Evolutionary conservation across 2,329 filamentous ascomycete genomes (phyloP).

Genomic region (Plectosphaerella cucumerina): DNA sequence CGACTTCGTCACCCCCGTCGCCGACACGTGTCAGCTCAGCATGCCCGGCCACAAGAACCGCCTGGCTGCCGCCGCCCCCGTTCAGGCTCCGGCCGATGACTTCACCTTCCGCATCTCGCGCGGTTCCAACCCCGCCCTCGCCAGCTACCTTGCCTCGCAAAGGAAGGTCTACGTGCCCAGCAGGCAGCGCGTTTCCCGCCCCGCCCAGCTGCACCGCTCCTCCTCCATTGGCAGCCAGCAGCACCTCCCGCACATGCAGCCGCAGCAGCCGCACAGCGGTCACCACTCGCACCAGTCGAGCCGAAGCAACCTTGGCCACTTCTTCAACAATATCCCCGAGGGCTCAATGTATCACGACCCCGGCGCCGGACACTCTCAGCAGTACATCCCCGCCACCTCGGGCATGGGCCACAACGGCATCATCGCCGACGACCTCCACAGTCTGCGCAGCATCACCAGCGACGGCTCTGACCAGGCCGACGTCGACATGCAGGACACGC

Average conservation of each 20-base stretch:
- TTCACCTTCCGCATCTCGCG: conserved; percentile 33
- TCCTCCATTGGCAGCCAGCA: conserved; percentile 11
- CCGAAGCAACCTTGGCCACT: conserved; percentile 10
- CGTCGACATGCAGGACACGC: conserved; percentile 29
- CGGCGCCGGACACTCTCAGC: conserved; percentile 5
- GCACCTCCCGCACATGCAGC: conserved; percentile 8
- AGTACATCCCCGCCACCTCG: conserved; percentile 1
- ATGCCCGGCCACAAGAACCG: conserved; percentile 28
- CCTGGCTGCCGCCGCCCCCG: background rate
- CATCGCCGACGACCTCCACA: conserved; percentile 31
- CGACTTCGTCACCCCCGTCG: conserved; percentile 29
- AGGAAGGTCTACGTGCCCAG: conserved; percentile 25
- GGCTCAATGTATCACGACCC: conserved; percentile 10
- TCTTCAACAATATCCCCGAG: conserved; percentile 10
- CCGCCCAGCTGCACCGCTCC: conserved; percentile 11
- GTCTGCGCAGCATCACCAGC: conserved; percentile 25
- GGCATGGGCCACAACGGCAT: conserved; percentile 20
- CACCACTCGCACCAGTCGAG: conserved; percentile 6
- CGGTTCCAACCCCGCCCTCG: conserved; percentile 25
- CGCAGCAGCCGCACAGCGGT: background rate
- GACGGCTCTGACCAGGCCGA: conserved; percentile 22
- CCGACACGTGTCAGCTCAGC: conserved; percentile 28
- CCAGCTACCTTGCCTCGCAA: conserved; percentile 29
- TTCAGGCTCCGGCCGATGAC: conserved; percentile 17
- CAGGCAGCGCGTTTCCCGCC: conserved; percentile 8